phyloP scores from a whole-genome alignment of 2,329 filamentous ascomycete genomes.

The Simplicillium aogashimaense region DNA sequence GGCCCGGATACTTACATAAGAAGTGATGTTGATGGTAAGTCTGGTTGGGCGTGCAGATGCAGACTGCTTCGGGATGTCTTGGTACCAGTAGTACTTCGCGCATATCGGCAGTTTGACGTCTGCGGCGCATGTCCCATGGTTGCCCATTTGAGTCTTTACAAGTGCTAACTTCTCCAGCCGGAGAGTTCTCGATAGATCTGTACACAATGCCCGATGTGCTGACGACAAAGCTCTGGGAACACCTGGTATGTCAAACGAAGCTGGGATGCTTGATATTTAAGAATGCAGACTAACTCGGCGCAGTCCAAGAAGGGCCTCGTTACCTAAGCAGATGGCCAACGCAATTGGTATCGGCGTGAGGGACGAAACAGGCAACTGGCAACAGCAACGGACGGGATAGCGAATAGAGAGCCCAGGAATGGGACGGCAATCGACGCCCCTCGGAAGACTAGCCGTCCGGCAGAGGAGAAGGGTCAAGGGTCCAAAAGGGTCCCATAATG shows the following conservation, averaged over 20 bases:
- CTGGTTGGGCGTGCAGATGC: conserved; percentile 7
- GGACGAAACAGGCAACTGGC: neutral
- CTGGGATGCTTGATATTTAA: neutral
- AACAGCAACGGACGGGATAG: neutral
- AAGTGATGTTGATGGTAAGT: conserved; percentile 89
- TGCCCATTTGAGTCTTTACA: too few relatives aligned
- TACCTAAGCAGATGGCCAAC: conserved; percentile 6
- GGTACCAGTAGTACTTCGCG: too few relatives aligned
- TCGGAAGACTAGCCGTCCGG: too few relatives aligned
- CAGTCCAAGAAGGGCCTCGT: conserved; percentile 32
- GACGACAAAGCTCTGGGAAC: conserved; percentile 94
- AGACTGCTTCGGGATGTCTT: too few relatives aligned
- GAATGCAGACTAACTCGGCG: conserved; percentile 2
- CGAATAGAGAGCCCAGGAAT: neutral
- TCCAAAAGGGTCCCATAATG: too few relatives aligned
- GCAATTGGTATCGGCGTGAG: neutral
- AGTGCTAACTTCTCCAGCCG: conserved; percentile 46
- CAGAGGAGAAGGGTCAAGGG: too few relatives aligned
- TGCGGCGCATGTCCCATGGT: too few relatives aligned
- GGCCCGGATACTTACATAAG: conserved; percentile 88
- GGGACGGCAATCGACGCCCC: too few relatives aligned
- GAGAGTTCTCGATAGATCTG: conserved; percentile 95
- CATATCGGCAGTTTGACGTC: too few relatives aligned
- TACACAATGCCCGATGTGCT: conserved; percentile 90
- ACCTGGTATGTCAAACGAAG: conserved; percentile 39